A percentile compares a stretch with the other conserved stretches of the same genome.
phyloP scores from a whole-genome alignment of 176 grass and related monocot genomes.

The Echinochloa phyllopogon region DNA sequence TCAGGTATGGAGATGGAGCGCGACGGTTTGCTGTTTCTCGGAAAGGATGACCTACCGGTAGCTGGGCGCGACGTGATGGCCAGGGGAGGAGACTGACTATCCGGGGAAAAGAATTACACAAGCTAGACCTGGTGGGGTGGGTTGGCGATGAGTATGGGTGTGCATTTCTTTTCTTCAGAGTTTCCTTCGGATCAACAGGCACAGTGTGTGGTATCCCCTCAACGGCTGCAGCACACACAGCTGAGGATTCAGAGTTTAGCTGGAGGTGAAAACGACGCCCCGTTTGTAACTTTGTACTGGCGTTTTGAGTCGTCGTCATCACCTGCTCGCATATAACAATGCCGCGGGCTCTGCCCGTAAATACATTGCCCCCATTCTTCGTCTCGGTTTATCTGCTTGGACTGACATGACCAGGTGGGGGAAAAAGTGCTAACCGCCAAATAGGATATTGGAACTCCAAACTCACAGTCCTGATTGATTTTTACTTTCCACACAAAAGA shows the following conservation, averaged over 20 bases:
- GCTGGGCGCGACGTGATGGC: not conserved
- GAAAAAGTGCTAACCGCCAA: not conserved
- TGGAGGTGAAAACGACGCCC: not conserved
- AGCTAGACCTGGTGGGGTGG: not conserved
- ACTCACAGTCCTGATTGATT: too few relatives aligned
- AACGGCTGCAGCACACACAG: too few relatives aligned
- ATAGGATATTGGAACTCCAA: not conserved
- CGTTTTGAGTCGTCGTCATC: not conserved
- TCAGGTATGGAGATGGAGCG: slow-evolving; percentile 11
- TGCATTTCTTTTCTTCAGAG: not conserved
- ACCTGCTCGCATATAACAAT: not conserved
- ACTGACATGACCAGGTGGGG: not conserved
- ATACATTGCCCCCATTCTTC: not conserved
- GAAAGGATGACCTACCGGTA: not conserved
- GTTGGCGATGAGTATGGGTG: not conserved
- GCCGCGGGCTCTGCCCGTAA: not conserved
- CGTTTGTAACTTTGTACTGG: not conserved
- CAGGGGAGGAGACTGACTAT: not conserved
- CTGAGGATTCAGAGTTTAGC: not conserved
- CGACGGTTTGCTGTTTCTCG: not conserved
- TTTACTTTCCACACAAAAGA: not conserved
- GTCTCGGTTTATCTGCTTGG: not conserved
- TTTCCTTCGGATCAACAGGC: too few relatives aligned
- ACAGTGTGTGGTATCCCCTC: too few relatives aligned
- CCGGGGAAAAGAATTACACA: not conserved